Conservation (phyloP, 2,329 filamentous ascomycete species). For the Lachnellula hyalina region DNA sequence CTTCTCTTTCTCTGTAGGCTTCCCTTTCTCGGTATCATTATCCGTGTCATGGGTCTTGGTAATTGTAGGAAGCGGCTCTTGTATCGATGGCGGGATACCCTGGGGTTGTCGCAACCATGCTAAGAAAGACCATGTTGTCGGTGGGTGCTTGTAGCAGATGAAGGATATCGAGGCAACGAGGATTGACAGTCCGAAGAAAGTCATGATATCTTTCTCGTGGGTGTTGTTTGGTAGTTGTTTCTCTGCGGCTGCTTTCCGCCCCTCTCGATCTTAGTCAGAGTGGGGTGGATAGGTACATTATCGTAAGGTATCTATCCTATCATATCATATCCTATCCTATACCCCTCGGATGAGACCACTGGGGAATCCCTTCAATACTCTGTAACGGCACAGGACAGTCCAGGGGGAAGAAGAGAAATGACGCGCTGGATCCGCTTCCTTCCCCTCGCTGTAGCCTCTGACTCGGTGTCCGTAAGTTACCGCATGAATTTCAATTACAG, state of each 20-base stretch:
- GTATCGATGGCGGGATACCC: slow-evolving; percentile 1
- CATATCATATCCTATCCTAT: neutral
- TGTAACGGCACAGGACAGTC: no score
- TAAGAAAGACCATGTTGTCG: slow-evolving; percentile 42
- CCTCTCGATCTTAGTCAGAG: neutral
- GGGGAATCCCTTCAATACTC: neutral
- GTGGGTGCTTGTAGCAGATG: slow-evolving; percentile 48
- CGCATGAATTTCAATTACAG: slow-evolving; percentile 22
- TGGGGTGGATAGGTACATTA: neutral
- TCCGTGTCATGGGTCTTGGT: neutral
- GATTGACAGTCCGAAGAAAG: slow-evolving; percentile 54
- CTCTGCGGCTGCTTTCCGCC: neutral
- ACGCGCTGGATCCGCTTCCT: slow-evolving; percentile 5
- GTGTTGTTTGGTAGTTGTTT: neutral
- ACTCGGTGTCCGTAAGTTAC: slow-evolving; percentile 1
- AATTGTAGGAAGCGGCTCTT: neutral
- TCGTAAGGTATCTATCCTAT: neutral
- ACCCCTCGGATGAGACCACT: neutral
- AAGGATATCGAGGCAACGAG: slow-evolving; percentile 56
- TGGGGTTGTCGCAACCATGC: slow-evolving; percentile 23
- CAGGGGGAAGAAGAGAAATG: slow-evolving; percentile 4
- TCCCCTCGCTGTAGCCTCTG: neutral
- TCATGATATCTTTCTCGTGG: slow-evolving; percentile 37
- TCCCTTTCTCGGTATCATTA: neutral
- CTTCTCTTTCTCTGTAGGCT: neutral